Evolutionary conservation across 148 eudicot species (phyloP).

Genomic region (Euryodendron excelsum): DNA sequence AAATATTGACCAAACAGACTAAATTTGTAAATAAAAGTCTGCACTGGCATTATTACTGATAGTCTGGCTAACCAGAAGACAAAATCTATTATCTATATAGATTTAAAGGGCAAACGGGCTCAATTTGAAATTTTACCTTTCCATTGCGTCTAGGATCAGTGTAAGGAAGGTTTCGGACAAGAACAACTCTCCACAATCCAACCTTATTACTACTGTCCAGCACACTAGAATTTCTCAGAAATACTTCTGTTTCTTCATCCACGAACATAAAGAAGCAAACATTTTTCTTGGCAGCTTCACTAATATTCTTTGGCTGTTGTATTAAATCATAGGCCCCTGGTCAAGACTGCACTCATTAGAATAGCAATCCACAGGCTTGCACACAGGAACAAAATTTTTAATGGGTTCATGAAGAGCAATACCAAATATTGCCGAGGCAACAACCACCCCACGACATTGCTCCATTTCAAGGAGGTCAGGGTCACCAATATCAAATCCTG

Average conservation of each 20-base stretch:
- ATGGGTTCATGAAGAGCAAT: constrained; percentile 15
- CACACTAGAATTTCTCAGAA: constrained; percentile 59
- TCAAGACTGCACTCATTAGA: constrained; percentile 14
- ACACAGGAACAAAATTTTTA: background rate
- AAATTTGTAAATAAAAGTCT: background rate
- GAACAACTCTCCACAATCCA: constrained; percentile 84
- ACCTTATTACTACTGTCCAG: constrained; percentile 55
- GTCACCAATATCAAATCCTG: constrained; percentile 91
- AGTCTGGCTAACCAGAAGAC: background rate
- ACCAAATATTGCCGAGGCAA: constrained; percentile 96
- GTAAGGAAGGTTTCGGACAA: constrained; percentile 85
- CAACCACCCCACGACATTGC: constrained; percentile 73
- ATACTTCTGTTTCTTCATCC: constrained; percentile 80
- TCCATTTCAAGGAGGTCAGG: constrained; percentile 84
- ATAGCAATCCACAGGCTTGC: constrained; percentile 14
- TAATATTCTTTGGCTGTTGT: constrained; percentile 81
- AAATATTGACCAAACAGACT: background rate
- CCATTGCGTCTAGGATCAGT: constrained; percentile 91
- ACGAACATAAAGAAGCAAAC: constrained; percentile 94
- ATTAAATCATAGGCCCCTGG: constrained; percentile 88
- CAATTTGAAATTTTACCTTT: constrained; percentile 50
- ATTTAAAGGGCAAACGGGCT: background rate
- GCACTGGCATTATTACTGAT: background rate
- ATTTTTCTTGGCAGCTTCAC: constrained; percentile 67
- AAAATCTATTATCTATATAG: background rate